Conservation (phyloP, 257 asterid genomes). For the Anisodus acutangulus region DNA sequence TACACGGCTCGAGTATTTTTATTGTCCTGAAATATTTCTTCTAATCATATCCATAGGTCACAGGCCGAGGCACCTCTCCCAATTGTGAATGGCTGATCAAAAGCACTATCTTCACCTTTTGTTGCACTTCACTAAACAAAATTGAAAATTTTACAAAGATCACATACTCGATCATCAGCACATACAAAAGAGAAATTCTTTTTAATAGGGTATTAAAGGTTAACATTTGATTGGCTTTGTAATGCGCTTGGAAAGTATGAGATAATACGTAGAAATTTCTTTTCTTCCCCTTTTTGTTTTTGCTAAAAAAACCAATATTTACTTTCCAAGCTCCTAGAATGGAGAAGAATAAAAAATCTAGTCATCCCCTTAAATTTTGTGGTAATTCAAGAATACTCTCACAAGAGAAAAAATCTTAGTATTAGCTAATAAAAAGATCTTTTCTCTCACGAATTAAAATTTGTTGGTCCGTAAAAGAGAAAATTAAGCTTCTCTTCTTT, state of each 20-base stretch:
- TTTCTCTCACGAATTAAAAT: background rate
- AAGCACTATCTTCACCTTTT: constrained; percentile 19
- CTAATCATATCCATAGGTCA: too few species aligned
- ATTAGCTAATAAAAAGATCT: background rate
- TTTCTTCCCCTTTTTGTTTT: background rate
- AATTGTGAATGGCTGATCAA: constrained; percentile 17
- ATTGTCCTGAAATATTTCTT: too few species aligned
- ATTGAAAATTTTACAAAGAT: background rate
- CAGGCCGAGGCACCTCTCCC: too few species aligned
- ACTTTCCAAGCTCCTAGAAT: background rate
- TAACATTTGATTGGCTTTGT: background rate
- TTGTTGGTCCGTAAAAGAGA: background rate
- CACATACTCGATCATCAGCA: background rate
- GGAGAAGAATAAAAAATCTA: background rate
- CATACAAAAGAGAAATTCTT: too few species aligned
- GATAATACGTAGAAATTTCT: background rate
- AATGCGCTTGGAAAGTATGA: background rate
- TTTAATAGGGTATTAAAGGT: too few species aligned
- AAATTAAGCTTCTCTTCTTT: background rate
- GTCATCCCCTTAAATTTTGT: background rate
- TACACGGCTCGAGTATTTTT: too few species aligned
- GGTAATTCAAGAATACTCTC: background rate
- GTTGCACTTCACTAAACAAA: background rate
- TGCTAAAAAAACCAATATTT: background rate
- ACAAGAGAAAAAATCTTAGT: background rate